Evolutionary conservation across 345 rosid genomes (phyloP).

Genomic region (Fremontodendron californicum): DNA sequence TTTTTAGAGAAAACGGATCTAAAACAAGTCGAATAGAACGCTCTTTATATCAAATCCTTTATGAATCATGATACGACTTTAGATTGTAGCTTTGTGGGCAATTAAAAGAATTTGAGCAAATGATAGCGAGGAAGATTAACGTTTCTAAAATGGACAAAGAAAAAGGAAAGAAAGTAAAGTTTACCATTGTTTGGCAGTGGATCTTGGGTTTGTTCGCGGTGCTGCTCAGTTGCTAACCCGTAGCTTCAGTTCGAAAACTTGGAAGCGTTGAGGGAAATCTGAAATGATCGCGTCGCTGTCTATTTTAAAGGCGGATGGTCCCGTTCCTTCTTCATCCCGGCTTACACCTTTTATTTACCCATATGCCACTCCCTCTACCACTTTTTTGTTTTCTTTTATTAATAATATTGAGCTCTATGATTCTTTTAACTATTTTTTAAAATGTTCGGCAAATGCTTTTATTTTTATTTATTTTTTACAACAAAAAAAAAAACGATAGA

Average conservation of each 20-base stretch:
- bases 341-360: neutral
- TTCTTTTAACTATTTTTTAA: neutral
- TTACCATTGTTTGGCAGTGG: conserved; percentile 16
- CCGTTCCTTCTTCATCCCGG: neutral
- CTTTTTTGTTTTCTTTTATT: too few species aligned
- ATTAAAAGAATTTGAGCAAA: neutral
- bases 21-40: neutral
- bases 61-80: neutral
- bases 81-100: neutral
- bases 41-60: neutral
- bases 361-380: conserved; percentile 1
- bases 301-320: neutral
- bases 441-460: neutral
- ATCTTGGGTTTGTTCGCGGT: neutral
- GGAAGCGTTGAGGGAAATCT: neutral
- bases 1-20: neutral
- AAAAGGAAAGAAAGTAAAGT: neutral
- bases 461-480: neutral
- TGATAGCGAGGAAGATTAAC: neutral
- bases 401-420: neutral
- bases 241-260: neutral
- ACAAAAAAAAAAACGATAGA: too few species aligned
- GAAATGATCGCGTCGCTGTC: neutral
- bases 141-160: too few species aligned
- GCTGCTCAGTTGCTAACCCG: neutral